Percentiles rank a stretch among this genome's conserved stretches.
Evolutionary conservation across 768 basidiomycete genomes (phyloP).

Genomic region (Kondoa malvinella): DNA sequence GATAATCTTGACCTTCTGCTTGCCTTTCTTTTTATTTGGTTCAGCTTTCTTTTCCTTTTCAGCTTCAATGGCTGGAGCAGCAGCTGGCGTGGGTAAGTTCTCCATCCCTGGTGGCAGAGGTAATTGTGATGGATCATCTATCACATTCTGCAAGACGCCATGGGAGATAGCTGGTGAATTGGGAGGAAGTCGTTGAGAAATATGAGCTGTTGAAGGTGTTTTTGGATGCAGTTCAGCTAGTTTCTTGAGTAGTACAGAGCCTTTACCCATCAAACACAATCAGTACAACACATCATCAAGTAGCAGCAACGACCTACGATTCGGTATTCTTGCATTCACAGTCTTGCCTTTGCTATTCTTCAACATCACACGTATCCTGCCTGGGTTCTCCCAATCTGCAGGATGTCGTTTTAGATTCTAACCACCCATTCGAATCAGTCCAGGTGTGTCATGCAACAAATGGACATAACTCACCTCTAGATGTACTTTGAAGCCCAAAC

Average conservation of each 20-base stretch:
- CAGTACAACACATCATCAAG: background rate
- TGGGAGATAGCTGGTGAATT: constrained; percentile 7
- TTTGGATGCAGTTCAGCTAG: constrained; percentile 2
- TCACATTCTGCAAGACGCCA: background rate
- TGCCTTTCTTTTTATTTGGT: background rate
- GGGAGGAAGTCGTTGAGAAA: background rate
- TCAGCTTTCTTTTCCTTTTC: background rate
- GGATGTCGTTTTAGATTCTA: constrained; percentile 3
- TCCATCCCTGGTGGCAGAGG: background rate
- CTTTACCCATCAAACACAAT: background rate
- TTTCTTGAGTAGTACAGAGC: background rate
- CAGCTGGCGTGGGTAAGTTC: background rate
- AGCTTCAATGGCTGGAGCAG: background rate
- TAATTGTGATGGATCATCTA: background rate
- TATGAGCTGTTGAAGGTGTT: background rate
- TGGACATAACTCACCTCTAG: background rate
- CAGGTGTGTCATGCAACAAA: background rate
- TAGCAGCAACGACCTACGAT: background rate
- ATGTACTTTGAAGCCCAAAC: background rate
- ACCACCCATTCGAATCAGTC: background rate
- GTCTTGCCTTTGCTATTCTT: constrained; percentile 3
- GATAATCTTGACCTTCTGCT: background rate
- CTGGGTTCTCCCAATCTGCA: constrained; percentile 9
- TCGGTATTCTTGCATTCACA: constrained; percentile 1
- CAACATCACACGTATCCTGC: constrained; percentile 1